Evolutionary conservation across 352 stramenopile genomes (phyloP).

Genomic region (Globisporangium abappressorium): DNA sequence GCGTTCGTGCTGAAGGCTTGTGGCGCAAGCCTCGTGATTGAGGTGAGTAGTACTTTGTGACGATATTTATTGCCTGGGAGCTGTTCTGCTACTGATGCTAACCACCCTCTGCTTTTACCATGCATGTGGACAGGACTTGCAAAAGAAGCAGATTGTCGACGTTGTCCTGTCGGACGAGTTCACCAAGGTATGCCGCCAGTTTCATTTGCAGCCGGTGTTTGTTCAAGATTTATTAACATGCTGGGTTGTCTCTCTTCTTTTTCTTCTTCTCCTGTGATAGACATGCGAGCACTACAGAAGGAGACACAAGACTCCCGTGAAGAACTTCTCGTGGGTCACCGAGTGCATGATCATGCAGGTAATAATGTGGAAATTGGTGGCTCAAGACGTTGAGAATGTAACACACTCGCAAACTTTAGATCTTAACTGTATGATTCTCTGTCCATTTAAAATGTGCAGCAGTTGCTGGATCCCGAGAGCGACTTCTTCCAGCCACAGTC

Average conservation of each 20-base stretch:
- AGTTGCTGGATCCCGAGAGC: conserved; percentile 38
- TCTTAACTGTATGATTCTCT: not conserved
- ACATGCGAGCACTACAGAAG: conserved; percentile 49
- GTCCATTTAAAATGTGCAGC: conserved; percentile 26
- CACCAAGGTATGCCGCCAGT: conserved; percentile 43
- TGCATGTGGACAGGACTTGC: conserved; percentile 2
- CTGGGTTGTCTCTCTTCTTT: not conserved
- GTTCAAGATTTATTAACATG: not conserved
- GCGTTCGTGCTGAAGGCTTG: conserved; percentile 61
- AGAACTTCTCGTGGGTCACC: conserved; percentile 76
- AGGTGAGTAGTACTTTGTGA: conserved; percentile 30
- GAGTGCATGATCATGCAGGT: conserved; percentile 84
- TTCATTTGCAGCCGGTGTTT: not conserved
- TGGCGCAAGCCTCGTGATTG: conserved; percentile 53
- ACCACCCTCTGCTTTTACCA: not conserved
- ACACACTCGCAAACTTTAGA: not conserved
- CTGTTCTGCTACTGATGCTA: not conserved
- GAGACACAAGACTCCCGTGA: conserved; percentile 38
- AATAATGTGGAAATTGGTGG: not conserved
- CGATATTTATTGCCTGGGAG: not conserved
- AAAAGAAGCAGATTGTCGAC: conserved; percentile 36
- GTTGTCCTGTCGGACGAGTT: conserved; percentile 67
- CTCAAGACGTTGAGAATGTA: not conserved
- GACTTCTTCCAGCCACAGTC: conserved; percentile 42
- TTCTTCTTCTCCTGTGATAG: conserved; percentile 19